Evolutionary conservation across 108 stramenopile species (phyloP).

Genomic region (Aurantiochytrium sp.): DNA sequence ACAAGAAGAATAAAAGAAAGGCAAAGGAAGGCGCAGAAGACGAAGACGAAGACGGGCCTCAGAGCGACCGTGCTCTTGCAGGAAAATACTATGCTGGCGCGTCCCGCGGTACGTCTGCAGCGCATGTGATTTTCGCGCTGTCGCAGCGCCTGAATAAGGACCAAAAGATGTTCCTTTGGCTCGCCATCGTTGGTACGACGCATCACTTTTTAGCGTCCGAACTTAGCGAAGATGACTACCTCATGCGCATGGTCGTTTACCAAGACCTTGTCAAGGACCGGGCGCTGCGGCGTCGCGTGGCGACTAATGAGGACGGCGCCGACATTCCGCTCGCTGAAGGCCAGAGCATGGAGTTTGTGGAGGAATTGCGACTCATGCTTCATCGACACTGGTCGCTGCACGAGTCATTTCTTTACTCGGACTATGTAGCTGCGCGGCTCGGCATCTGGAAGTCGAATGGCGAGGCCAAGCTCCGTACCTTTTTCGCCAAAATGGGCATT

Average conservation of each 20-base stretch:
- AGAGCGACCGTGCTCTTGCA: not conserved
- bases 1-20: too few relatives aligned
- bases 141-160: not conserved
- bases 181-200: not conserved
- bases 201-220: not conserved
- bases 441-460: not conserved
- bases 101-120: not conserved
- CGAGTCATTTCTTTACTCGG: slow-evolving; percentile 5
- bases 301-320: not conserved
- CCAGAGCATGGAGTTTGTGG: not conserved
- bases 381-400: slow-evolving; percentile 1
- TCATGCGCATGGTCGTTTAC: not conserved
- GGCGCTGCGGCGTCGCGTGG: not conserved
- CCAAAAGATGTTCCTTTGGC: not conserved
- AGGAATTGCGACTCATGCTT: not conserved
- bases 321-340: not conserved
- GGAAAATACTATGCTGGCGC: not conserved
- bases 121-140: not conserved
- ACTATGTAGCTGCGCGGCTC: not conserved
- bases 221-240: not conserved
- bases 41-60: not conserved
- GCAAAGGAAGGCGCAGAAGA: not conserved
- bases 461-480: slow-evolving; percentile 5
- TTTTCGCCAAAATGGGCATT: slow-evolving; percentile 12
- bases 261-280: not conserved